Percentiles rank a stretch among this genome's conserved stretches.
These are phyloP conservation scores for Vaccinium darrowii DNA, from an alignment of 148 eudicot species.

Conservation along the genomic window DNA sequence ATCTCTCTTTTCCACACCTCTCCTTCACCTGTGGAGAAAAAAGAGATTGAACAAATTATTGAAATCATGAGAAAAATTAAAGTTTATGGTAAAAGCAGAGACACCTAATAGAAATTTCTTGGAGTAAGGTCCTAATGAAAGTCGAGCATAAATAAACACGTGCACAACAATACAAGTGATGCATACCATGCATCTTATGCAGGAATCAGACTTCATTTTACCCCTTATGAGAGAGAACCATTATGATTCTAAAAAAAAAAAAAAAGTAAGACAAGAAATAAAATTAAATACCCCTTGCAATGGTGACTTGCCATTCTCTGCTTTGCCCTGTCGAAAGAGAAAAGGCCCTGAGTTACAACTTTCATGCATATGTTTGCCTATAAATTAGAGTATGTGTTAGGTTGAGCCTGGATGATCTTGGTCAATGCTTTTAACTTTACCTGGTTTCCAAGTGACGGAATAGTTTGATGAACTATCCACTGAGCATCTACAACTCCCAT, in stretches of 20 bases:
- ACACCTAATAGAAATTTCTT: background rate
- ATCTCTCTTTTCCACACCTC: constrained; percentile 51
- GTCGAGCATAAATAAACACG: background rate
- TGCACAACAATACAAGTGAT: background rate
- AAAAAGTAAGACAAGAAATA: background rate
- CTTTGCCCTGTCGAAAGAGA: constrained; percentile 33
- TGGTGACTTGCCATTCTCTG: constrained; percentile 35
- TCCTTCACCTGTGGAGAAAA: constrained; percentile 36
- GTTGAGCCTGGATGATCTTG: background rate
- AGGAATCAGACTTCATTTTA: background rate
- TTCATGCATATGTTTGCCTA: background rate
- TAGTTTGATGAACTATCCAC: constrained; percentile 72
- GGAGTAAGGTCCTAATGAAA: background rate
- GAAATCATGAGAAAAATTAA: background rate
- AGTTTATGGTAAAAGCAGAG: background rate
- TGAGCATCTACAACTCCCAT: constrained; percentile 94
- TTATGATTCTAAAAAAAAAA: background rate
- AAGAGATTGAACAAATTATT: background rate
- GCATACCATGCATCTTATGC: no score
- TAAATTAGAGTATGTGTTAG: background rate
- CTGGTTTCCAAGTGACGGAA: constrained; percentile 79
- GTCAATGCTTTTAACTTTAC: constrained; percentile 27
- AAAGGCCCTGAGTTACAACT: background rate
- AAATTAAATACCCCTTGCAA: constrained; percentile 45
- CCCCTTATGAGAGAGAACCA: background rate